These are phyloP conservation scores for Phytomonas sp. DNA, from an alignment of 208 protist species.

Conservation along the genomic window DNA sequence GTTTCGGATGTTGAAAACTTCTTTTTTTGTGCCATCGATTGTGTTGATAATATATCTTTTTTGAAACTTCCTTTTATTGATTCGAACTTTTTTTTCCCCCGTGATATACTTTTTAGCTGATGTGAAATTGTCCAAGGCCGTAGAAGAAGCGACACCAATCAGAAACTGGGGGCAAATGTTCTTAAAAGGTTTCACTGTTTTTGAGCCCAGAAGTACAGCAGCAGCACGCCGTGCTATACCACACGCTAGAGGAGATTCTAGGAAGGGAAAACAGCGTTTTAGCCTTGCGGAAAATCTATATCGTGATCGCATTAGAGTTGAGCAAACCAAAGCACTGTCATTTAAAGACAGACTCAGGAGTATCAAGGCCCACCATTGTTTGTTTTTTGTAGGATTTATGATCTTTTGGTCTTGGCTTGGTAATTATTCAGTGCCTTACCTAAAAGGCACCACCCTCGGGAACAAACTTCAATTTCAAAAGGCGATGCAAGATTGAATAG, in stretches of 20 bases:
- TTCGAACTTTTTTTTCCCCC: not conserved
- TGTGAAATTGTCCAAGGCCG: not conserved
- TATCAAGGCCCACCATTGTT: not conserved
- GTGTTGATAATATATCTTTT: not conserved
- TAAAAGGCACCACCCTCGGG: not conserved
- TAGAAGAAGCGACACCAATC: not conserved
- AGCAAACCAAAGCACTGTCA: slow-evolving; percentile 8
- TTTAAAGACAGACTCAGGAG: slow-evolving; percentile 3
- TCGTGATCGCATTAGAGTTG: slow-evolving; percentile 6
- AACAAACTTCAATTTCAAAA: not conserved
- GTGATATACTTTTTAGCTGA: not conserved
- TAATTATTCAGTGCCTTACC: slow-evolving; percentile 1
- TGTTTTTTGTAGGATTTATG: slow-evolving; percentile 7
- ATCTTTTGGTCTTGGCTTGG: slow-evolving; percentile 9
- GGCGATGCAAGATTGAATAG: not conserved
- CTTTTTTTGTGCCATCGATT: not conserved
- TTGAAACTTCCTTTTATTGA: not conserved
- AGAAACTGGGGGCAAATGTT: not conserved
- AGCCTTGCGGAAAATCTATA: not conserved
- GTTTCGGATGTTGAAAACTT: not conserved
- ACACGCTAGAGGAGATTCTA: slow-evolving; percentile 5
- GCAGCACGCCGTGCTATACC: not conserved
- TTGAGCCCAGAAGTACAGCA: not conserved
- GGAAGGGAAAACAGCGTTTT: slow-evolving; percentile 9
- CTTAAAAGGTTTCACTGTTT: not conserved